Base-by-base conservation (phyloP, 2,329 filamentous ascomycete genomes). In the Cylindrodendrum hubeiense region DNA sequence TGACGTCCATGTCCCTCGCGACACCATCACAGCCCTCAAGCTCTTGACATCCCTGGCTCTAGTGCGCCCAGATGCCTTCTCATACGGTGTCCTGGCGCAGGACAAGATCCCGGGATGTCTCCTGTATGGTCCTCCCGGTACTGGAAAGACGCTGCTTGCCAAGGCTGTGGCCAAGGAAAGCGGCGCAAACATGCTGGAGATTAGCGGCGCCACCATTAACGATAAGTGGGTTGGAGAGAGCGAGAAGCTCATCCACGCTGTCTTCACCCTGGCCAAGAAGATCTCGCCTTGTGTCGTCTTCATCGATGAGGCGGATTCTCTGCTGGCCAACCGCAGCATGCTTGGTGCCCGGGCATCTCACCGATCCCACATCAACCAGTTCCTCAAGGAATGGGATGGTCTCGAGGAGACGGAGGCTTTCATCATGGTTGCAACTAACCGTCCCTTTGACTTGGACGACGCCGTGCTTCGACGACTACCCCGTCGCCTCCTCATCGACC, bases 351-450 rank as follows among this genome's bases (percentile, higher is more conserved):
- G 93, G 30, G 88, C 89, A 6, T 90, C 88, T 2, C 93, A 97
- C 72, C 89, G 95, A 53, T 95, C 98, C 78, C 91, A 96, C 59
- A 95, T 98, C 79, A 99, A 98, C 76, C 95, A 99, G 80, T 98
- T 98, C 79, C 83, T 99, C 53, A 92, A 94, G 58, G 95, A 98
- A 78, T 98, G 95, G 96, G 96, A 98, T 73, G 96, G 96, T 12
- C 91, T 98, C 84, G 84, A 84, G 58, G 92, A 93, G 72, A 87
- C 90, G 50, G 92, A 92, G 19, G 94, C 95, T 3, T 98, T 99
- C 78, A 95, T 99, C 79, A 98, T 99, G 94, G 94, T 98, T 0
- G 95, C 96, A 28, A 98, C 95, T 9, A 98, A 99, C 79, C 87
- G 95, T 10, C 96, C 96, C 0, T 98, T 97, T 75, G 96, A 98